These are phyloP conservation scores for Cordyceps cicadae DNA, from an alignment of 2,329 filamentous ascomycete genomes.

Conservation along the genomic window DNA sequence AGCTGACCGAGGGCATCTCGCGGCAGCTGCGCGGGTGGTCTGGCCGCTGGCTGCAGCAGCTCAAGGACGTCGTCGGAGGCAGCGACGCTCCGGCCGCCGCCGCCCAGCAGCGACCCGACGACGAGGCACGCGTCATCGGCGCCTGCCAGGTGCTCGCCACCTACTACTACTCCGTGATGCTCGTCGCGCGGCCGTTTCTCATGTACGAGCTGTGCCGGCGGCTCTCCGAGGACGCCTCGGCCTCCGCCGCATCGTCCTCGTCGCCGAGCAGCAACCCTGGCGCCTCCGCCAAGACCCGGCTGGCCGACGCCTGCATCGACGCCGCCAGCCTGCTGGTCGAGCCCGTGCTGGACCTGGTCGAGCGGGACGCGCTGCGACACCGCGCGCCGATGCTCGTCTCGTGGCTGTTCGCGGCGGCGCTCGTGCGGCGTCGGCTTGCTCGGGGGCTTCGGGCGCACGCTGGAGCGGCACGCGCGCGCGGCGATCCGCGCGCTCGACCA, in stretches of 20 bases:
- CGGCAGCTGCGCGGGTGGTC: conserved; percentile 45
- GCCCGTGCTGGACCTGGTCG: conserved; percentile 35
- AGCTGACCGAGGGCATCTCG: conserved; percentile 46
- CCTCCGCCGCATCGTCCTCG: neutral
- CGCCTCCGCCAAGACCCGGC: conserved; percentile 37
- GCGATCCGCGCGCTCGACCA: conserved; percentile 41
- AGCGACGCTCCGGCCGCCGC: too few species aligned
- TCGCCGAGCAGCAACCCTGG: too few species aligned
- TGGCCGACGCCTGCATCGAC: conserved; percentile 48
- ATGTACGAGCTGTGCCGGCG: conserved; percentile 46
- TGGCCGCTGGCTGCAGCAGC: conserved; percentile 35
- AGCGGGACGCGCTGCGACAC: conserved; percentile 33
- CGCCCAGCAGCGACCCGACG: conserved; percentile 15
- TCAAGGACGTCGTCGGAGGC: conserved; percentile 30
- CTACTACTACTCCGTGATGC: conserved; percentile 51
- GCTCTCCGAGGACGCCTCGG: conserved; percentile 27
- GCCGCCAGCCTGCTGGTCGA: conserved; percentile 47
- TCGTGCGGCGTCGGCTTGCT: conserved; percentile 44
- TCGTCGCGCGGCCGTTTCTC: conserved; percentile 46
- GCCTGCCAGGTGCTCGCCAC: conserved; percentile 44
- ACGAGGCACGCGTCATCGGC: conserved; percentile 30
- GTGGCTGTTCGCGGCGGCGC: conserved; percentile 45
- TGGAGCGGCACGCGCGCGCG: conserved; percentile 41
- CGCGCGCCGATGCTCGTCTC: conserved; percentile 43
- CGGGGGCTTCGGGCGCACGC: conserved; percentile 42